These are phyloP conservation scores for Venturia pyrina DNA, from an alignment of 2,329 filamentous ascomycete species.

Conservation along the genomic window DNA sequence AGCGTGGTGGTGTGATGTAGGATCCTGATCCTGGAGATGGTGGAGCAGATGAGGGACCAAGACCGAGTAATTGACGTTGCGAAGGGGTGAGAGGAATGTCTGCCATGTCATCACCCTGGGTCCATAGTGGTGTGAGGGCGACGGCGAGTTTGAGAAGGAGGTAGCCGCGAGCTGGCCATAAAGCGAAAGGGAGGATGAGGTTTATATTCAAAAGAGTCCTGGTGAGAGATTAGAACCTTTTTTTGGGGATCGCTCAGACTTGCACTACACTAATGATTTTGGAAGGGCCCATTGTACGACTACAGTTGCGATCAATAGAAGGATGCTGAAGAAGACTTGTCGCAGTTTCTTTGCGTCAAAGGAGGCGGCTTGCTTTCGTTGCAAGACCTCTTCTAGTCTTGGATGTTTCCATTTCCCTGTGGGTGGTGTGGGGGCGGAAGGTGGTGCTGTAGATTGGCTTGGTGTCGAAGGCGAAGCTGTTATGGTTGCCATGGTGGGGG, in stretches of 20 bases:
- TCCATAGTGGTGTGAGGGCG: constrained; percentile 63
- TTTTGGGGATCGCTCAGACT: neutral
- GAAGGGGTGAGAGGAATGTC: constrained; percentile 88
- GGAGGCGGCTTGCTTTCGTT: constrained; percentile 64
- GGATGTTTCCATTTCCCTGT: constrained; percentile 83
- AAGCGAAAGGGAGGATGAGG: neutral
- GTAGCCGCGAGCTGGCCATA: constrained; percentile 37
- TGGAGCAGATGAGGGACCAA: constrained; percentile 56
- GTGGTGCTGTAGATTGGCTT: constrained; percentile 2
- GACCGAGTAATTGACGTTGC: constrained; percentile 74
- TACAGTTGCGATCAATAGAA: constrained; percentile 36
- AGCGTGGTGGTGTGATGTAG: constrained; percentile 80
- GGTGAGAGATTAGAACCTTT: neutral
- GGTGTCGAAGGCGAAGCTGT: constrained; percentile 7
- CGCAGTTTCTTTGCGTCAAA: constrained; percentile 71
- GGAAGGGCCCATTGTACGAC: neutral
- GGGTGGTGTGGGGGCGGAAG: constrained; percentile 30
- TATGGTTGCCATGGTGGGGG: constrained; percentile 5
- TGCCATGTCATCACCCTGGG: constrained; percentile 63
- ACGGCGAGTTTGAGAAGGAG: constrained; percentile 52
- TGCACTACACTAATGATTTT: neutral
- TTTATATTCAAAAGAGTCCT: constrained; percentile 18
- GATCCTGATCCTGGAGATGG: constrained; percentile 52
- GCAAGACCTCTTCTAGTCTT: constrained; percentile 74
- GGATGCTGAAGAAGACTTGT: constrained; percentile 57